phyloP scores from a whole-genome alignment of 805 yeast species.

The Nakazawaea molendinolei region DNA sequence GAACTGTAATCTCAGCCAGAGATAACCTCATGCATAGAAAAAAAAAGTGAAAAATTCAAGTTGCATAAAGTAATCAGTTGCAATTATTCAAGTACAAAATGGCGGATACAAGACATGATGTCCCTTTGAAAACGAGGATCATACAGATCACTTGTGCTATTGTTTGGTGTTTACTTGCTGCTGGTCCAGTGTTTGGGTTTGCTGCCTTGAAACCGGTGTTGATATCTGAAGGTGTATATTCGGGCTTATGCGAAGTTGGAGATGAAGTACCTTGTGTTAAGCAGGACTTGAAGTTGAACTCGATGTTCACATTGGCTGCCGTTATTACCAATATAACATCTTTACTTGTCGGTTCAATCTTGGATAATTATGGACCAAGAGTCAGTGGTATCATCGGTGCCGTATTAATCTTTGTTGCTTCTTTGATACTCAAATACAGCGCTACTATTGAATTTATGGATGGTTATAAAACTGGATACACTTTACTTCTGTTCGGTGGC shows the following conservation, averaged over 20 bases:
- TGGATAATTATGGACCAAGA: conserved; percentile 78
- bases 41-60: too few species aligned
- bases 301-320: conserved; percentile 81
- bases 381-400: conserved; percentile 74
- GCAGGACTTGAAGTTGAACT: conserved; percentile 80
- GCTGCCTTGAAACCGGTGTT: conserved; percentile 89
- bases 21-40: too few species aligned
- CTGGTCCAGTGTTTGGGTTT: conserved; percentile 93
- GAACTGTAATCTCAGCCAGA: too few species aligned
- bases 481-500: conserved; percentile 79
- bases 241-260: conserved; percentile 25
- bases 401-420: conserved; percentile 47
- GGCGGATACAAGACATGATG: too few species aligned
- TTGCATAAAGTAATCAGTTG: too few species aligned
- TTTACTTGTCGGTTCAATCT: conserved; percentile 69
- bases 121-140: conserved; percentile 24
- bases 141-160: conserved; percentile 69
- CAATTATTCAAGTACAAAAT: too few species aligned
- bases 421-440: conserved; percentile 27
- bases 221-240: conserved; percentile 70
- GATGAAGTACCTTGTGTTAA: conserved; percentile 41
- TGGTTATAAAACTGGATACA: conserved; percentile 68
- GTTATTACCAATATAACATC: conserved; percentile 82
- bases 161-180: conserved; percentile 82
- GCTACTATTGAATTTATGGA: conserved; percentile 33